These are phyloP conservation scores for Excoecaria agallocha DNA, from an alignment of 345 rosid genomes.

Conservation along the genomic window DNA sequence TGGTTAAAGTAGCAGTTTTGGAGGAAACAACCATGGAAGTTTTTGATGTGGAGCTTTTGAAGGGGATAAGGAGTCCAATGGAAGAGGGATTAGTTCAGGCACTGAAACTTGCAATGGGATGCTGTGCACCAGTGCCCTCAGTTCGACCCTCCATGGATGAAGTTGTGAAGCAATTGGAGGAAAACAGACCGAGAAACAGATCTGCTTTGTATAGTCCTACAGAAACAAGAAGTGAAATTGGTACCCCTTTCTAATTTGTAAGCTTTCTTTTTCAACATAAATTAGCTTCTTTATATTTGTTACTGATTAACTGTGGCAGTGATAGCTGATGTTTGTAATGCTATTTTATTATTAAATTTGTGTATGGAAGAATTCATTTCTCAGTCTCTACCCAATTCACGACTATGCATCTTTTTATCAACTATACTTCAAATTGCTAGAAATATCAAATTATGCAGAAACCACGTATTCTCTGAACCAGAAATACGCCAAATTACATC, in stretches of 20 bases:
- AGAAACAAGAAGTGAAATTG: constrained; percentile 81
- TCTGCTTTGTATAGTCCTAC: constrained; percentile 92
- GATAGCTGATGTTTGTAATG: constrained; percentile 17
- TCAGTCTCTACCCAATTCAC: constrained; percentile 10
- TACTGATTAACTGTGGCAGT: constrained; percentile 10
- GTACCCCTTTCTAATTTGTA: constrained; percentile 60
- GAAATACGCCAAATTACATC: background rate
- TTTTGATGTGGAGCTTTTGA: constrained; percentile 77
- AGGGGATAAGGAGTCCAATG: constrained; percentile 89
- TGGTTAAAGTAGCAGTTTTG: constrained; percentile 88
- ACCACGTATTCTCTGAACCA: background rate
- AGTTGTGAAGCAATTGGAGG: constrained; percentile 92
- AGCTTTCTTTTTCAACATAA: constrained; percentile 23
- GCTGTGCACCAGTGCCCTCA: constrained; percentile 89
- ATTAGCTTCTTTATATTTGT: constrained; percentile 11
- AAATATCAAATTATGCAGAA: background rate
- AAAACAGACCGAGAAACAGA: constrained; percentile 92
- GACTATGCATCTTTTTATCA: constrained; percentile 9
- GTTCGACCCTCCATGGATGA: constrained; percentile 96
- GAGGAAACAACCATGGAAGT: constrained; percentile 98
- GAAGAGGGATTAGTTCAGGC: constrained; percentile 97
- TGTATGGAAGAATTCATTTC: background rate
- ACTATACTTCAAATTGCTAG: constrained; percentile 14
- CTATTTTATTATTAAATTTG: background rate
- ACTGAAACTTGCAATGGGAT: constrained; percentile 96